Evolutionary conservation across 1,139 yeast genomes (phyloP).

Genomic region (Saccharomyces hybrid): DNA sequence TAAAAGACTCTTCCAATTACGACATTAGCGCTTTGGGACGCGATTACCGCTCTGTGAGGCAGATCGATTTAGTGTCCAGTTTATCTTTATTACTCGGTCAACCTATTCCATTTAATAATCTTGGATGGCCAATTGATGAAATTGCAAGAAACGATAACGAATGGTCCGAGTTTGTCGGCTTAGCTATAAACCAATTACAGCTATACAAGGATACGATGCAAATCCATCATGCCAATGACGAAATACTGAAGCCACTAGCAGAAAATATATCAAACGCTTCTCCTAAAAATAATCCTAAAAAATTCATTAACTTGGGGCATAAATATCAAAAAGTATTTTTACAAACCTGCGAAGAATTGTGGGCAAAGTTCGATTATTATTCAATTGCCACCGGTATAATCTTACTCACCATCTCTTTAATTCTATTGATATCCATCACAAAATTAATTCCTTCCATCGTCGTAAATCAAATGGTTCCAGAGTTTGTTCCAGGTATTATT

Average conservation of each 20-base stretch:
- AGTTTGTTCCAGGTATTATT: slow-evolving; percentile 58
- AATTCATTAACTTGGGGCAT: slow-evolving; percentile 24
- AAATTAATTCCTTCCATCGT: slow-evolving; percentile 76
- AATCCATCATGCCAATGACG: slow-evolving; percentile 2
- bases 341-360: slow-evolving; percentile 60
- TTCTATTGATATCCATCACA: slow-evolving; percentile 54
- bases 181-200: slow-evolving; percentile 44
- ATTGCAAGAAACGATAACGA: slow-evolving; percentile 35
- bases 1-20: slow-evolving; percentile 31
- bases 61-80: slow-evolving; percentile 88
- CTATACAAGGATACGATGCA: slow-evolving; percentile 48
- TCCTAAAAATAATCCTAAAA: slow-evolving; percentile 8
- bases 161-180: slow-evolving; percentile 33
- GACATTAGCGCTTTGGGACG: slow-evolving; percentile 42
- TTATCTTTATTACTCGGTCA: slow-evolving; percentile 68
- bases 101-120: slow-evolving; percentile 88
- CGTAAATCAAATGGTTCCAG: slow-evolving; percentile 66
- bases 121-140: slow-evolving; percentile 84
- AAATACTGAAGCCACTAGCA: not conserved
- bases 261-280: not conserved
- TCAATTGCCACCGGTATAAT: slow-evolving; percentile 60
- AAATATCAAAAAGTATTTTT: slow-evolving; percentile 53
- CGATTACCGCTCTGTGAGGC: slow-evolving; percentile 58
- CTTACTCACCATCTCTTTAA: slow-evolving; percentile 46
- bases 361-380: slow-evolving; percentile 80